phyloP scores from a whole-genome alignment of 2,329 filamentous ascomycete genomes.

The Botrytis aclada region DNA sequence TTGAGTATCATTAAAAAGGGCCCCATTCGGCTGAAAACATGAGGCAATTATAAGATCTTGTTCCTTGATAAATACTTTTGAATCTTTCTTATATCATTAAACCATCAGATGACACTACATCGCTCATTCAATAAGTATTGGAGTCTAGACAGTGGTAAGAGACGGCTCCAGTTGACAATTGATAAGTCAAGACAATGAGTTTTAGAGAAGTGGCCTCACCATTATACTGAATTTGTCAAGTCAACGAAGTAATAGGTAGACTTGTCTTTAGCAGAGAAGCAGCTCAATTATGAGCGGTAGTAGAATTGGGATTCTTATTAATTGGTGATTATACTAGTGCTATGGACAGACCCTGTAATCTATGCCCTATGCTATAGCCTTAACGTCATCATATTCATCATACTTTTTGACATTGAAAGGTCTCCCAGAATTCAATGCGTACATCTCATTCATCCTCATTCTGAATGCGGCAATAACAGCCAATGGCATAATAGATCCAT shows the following conservation, averaged over 20 bases:
- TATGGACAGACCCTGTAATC: not conserved
- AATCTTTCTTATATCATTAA: not conserved
- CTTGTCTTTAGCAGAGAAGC: not conserved
- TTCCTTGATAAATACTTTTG: not conserved
- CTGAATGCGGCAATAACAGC: not conserved
- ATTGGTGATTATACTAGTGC: not conserved
- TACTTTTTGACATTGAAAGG: not conserved
- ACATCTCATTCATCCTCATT: not conserved
- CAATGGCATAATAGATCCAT: not conserved
- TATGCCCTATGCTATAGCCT: not conserved
- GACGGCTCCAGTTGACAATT: not conserved
- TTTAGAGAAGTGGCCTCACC: too few species aligned
- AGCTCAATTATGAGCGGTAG: not conserved
- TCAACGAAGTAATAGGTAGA: not conserved
- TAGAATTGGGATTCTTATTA: not conserved
- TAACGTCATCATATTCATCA: not conserved
- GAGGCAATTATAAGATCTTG: not conserved
- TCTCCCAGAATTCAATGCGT: not conserved
- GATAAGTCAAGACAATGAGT: too few species aligned
- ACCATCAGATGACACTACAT: not conserved
- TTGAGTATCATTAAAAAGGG: not conserved
- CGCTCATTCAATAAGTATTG: accelerated
- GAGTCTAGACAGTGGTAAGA: not conserved
- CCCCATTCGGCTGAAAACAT: not conserved
- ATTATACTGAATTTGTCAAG: not conserved